These are phyloP conservation scores for Monilinia fructigena DNA, from an alignment of 2,329 filamentous ascomycete species.

Conservation along the genomic window DNA sequence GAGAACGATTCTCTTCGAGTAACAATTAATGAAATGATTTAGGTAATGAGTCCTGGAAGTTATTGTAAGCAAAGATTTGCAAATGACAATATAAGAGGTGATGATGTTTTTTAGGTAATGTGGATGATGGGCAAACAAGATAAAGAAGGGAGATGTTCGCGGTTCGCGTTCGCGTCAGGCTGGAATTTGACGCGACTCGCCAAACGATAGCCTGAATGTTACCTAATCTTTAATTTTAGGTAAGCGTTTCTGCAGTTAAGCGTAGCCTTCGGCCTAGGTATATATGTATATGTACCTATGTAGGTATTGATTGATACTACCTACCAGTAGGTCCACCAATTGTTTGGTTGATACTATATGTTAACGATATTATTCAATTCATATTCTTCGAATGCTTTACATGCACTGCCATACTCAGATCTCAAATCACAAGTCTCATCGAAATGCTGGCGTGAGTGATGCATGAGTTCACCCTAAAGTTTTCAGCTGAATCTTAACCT, in stretches of 20 bases:
- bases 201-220: background rate
- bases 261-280: background rate
- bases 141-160: background rate
- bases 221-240: too few species aligned
- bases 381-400: background rate
- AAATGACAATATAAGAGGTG: conserved; percentile 33
- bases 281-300: background rate
- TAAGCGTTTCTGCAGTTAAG: background rate
- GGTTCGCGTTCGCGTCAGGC: conserved; percentile 8
- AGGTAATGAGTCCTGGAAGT: conserved; percentile 15
- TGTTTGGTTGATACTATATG: too few species aligned
- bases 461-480: background rate
- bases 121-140: background rate
- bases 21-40: conserved; percentile 26
- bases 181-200: conserved; percentile 8
- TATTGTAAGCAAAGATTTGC: conserved; percentile 28
- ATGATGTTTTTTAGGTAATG: conserved; percentile 22
- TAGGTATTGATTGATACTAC: too few species aligned
- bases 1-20: conserved; percentile 28
- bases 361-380: background rate
- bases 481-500: background rate
- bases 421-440: background rate
- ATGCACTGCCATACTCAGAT: background rate
- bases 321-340: too few species aligned
- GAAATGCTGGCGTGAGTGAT: background rate